Base-by-base conservation (phyloP, 441 rosid genomes). In the Euphorbia celastroides region DNA sequence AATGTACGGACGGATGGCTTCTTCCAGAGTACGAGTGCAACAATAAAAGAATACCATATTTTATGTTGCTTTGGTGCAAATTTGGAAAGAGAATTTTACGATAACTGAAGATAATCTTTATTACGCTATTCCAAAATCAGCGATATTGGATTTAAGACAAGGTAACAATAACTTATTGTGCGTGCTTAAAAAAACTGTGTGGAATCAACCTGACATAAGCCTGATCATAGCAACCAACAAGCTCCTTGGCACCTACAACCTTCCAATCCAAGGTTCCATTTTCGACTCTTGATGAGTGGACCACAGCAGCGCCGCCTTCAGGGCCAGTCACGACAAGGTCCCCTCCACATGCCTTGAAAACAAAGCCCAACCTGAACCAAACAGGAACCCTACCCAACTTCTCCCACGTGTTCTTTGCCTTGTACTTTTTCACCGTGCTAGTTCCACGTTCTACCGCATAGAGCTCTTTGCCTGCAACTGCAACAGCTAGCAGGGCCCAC, bases 401-500 rank as follows among this genome's bases (percentile, higher is more conserved):
- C n/a, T 70, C 61, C 80, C 80, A 76, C 0, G 66, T 48, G 44
- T 76, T 76, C 42, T 69, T 76, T 52, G 28, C 65, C 44, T 76
- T 76, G 41, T 76, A 76, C 64, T 62, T 76, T 71, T 72, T 76
- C 69, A 76, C 80, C 77, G 69, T 73, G 69, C 72, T 76, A 58
- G 80, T 72, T 66, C 63, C 50, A 51, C 69, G 64, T 57, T 76
- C 80, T 28, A 73, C 80, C 10, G 80, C 76, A 31, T 76, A 76
- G 12, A 76, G 69, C 62, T 76, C 68, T 60, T 76, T 62, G 57
- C 72, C 73, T 17, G 72, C 80, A 6, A 76, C 77, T 17, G 80
- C 80, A 26, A 76, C 67, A 41, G 72, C 71, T 5, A 76, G 80
- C 72, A 76, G 80, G 56, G 77, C 90, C 70, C 87, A 85, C 13